Evolutionary conservation across 441 rosid genomes (phyloP), one percentile per base, ranked within the genome.

Genomic region (Populus hybrid): DNA sequence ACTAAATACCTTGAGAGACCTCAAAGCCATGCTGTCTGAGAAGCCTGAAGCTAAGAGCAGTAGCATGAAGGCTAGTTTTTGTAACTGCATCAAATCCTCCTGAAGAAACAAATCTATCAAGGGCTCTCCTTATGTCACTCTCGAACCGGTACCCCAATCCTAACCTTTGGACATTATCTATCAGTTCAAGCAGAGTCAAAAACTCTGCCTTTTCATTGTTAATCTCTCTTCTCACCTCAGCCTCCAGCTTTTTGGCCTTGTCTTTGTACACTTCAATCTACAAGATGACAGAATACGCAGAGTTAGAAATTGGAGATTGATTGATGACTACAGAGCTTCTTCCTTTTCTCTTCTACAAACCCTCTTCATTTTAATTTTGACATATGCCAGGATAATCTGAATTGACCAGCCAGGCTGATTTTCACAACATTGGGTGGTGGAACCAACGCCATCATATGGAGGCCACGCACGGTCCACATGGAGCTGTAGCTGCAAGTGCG

Each of bases 71-170:
- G 14, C 75, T 78, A 16, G 36, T 3, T 53, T 16, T 53, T 10
- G 56, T n/a, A 16, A 8, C n/a, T 24, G 18, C 1, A 2, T 66
- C 74, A 12, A 28, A 1, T 68, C 23, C 11, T 28, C 50, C 38
- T 12, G 65, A 18, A 53, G 61, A 20, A 35, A 86, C 77, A 76
- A 77, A 8, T 75, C 80, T 83, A 1, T 36, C 24, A 11, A 83
- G 40, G 23, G 67, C 78, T 26, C 40, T 59, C 6, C 77, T 76
- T 10, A 87, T 85, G 73, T 82, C 83, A 18, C 21, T 40, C 29
- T 80, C 78, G 35, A 82, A 85, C 79, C 81, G 83, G 68, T 74
- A 78, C 2, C 77, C 77, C 36, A 85, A 64, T 12, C 86, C 88
- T 9, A 84, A 68, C 18, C 87, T 24, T 29, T 84, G 87, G 36